A percentile compares a stretch with the other conserved stretches of the same genome.
phyloP scores from a whole-genome alignment of 495 filamentous ascomycete genomes.

The Podospora australis region DNA sequence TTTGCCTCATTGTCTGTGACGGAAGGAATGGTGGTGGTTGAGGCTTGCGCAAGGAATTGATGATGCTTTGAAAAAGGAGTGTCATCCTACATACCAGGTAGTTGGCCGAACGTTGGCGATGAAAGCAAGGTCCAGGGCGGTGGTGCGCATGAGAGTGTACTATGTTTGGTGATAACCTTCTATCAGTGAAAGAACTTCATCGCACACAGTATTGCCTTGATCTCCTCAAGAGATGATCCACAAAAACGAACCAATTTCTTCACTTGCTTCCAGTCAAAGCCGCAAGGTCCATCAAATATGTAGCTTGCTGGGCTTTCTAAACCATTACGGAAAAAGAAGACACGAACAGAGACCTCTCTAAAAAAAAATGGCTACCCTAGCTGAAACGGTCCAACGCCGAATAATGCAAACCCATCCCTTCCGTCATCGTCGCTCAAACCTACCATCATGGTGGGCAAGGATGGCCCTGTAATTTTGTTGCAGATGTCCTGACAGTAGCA shows the following conservation, averaged over 20 bases:
- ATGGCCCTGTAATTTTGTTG: no score
- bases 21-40: neutral
- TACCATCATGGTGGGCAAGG: no score
- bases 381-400: conserved; percentile 17
- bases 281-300: no score
- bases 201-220: no score
- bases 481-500: no score
- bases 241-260: no score
- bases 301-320: no score
- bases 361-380: conserved; percentile 4
- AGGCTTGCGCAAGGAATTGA: neutral
- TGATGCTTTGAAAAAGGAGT: neutral
- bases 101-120: neutral
- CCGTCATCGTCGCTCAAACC: neutral
- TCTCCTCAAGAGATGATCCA: no score
- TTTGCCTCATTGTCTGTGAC: neutral
- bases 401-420: conserved; percentile 14
- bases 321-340: no score
- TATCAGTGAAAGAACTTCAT: no score
- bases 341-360: no score
- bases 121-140: neutral
- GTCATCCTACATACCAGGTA: conserved; percentile 17
- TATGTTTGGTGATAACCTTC: conserved; percentile 11
- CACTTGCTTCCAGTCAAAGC: no score
- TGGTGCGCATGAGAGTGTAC: conserved; percentile 20